Conservation (phyloP, 192 early-diverging fungal species). For the Pilaira anomala region DNA sequence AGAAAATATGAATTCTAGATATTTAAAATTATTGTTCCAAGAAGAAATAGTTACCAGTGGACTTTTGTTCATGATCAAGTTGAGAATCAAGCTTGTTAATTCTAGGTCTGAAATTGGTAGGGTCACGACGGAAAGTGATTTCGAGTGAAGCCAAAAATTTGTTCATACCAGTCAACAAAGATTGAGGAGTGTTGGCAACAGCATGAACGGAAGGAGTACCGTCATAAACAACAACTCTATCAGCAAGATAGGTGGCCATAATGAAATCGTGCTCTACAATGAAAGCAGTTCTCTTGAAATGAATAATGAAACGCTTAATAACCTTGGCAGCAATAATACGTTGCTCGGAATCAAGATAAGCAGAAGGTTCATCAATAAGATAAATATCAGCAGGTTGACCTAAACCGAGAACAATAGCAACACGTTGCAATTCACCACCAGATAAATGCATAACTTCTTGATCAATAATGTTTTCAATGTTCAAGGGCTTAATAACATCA, state of each 20-base stretch:
- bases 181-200: conserved; percentile 78
- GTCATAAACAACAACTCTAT: conserved; percentile 94
- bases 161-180: conserved; percentile 94
- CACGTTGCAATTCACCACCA: conserved; percentile 99
- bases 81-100: conserved; percentile 96
- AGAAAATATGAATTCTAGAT: not conserved
- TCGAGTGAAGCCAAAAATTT: conserved; percentile 86
- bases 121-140: conserved; percentile 97
- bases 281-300: conserved; percentile 96
- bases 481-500: conserved; percentile 92
- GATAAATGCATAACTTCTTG: conserved; percentile 83
- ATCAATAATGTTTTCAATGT: conserved; percentile 92
- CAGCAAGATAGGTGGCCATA: conserved; percentile 97
- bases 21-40: conserved; percentile 32
- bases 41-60: conserved; percentile 54
- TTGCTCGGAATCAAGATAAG: conserved; percentile 98
- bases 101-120: conserved; percentile 93
- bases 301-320: conserved; percentile 96
- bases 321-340: conserved; percentile 98
- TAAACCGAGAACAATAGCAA: conserved; percentile 87
- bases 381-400: conserved; percentile 94
- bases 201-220: conserved; percentile 86
- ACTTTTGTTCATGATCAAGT: conserved; percentile 96
- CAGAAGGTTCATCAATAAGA: conserved; percentile 96
- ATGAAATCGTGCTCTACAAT: conserved; percentile 99